These are phyloP conservation scores for Paraphoma chrysanthemicola DNA, from an alignment of 2,329 filamentous ascomycete genomes.

Conservation along the genomic window DNA sequence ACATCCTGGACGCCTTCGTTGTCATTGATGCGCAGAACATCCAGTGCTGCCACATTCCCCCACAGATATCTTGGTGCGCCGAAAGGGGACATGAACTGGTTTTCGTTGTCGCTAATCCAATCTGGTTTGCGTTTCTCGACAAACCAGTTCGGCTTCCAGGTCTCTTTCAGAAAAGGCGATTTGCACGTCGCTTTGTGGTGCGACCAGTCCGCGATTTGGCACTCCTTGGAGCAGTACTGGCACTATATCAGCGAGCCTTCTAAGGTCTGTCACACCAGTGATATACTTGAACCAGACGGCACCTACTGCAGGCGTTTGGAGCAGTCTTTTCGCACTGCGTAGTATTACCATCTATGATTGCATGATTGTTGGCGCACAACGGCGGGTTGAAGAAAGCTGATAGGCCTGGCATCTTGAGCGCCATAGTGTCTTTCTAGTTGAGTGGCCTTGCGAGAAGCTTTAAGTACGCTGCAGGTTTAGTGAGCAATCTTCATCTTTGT, in stretches of 20 bases:
- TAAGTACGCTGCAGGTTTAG: too few relatives aligned
- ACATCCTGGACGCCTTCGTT: constrained; percentile 39
- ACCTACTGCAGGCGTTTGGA: background rate
- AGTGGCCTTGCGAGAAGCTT: too few relatives aligned
- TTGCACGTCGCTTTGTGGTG: constrained; percentile 2
- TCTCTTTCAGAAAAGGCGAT: background rate
- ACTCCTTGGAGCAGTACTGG: constrained; percentile 10
- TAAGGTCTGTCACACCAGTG: background rate
- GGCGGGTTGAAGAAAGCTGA: background rate
- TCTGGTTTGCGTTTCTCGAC: background rate
- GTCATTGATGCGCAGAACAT: constrained; percentile 42
- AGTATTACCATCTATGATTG: background rate
- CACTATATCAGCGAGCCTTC: background rate
- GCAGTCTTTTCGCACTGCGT: background rate
- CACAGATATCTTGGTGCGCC: constrained; percentile 35
- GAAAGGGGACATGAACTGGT: background rate
- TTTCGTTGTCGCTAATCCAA: too few relatives aligned
- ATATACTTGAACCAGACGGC: background rate
- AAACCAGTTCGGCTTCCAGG: constrained; percentile 27
- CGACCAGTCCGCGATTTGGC: constrained; percentile 6
- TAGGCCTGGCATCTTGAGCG: background rate
- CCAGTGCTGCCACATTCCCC: constrained; percentile 52
- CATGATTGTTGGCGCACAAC: background rate
- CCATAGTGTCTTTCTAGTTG: background rate
- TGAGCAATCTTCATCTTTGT: too few relatives aligned